Percentiles rank a stretch among this genome's conserved stretches.
These are phyloP conservation scores for Komagataella ulmi DNA, from an alignment of 805 yeast genomes.

Conservation along the genomic window DNA sequence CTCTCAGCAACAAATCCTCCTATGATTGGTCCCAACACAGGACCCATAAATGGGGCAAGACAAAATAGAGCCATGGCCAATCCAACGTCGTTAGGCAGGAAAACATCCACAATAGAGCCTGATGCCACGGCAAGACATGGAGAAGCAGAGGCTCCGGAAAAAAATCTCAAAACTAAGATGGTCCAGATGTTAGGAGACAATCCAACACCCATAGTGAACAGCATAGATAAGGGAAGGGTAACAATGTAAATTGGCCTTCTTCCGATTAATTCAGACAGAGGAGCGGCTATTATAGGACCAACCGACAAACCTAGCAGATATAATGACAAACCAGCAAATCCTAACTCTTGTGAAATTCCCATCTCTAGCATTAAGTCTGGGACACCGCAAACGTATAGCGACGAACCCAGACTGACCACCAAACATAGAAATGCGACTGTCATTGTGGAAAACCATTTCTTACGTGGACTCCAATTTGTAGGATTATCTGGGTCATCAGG, in stretches of 20 bases:
- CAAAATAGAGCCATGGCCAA: slow-evolving; percentile 71
- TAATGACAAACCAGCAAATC: slow-evolving; percentile 55
- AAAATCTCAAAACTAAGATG: slow-evolving; percentile 56
- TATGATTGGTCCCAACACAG: slow-evolving; percentile 62
- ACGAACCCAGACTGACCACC: slow-evolving; percentile 64
- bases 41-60: slow-evolving; percentile 71
- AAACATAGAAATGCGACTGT: slow-evolving; percentile 52
- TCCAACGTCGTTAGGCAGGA: slow-evolving; percentile 53
- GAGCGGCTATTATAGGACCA: slow-evolving; percentile 63
- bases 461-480: slow-evolving; percentile 50
- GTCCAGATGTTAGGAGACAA: slow-evolving; percentile 45
- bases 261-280: slow-evolving; percentile 58
- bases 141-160: slow-evolving; percentile 64
- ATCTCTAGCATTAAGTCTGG: slow-evolving; percentile 35
- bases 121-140: slow-evolving; percentile 80
- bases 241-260: slow-evolving; percentile 45
- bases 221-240: slow-evolving; percentile 54
- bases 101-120: slow-evolving; percentile 71
- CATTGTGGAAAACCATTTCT: slow-evolving; percentile 55
- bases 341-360: slow-evolving; percentile 45
- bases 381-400: slow-evolving; percentile 55
- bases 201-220: slow-evolving; percentile 66
- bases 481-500: slow-evolving; percentile 55
- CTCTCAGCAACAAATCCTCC: slow-evolving; percentile 56
- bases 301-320: slow-evolving; percentile 59